A percentile compares a stretch with the other conserved stretches of the same genome.
Evolutionary conservation across 352 stramenopile genomes (phyloP).

Genomic region (Globisporangium recalcitrans): DNA sequence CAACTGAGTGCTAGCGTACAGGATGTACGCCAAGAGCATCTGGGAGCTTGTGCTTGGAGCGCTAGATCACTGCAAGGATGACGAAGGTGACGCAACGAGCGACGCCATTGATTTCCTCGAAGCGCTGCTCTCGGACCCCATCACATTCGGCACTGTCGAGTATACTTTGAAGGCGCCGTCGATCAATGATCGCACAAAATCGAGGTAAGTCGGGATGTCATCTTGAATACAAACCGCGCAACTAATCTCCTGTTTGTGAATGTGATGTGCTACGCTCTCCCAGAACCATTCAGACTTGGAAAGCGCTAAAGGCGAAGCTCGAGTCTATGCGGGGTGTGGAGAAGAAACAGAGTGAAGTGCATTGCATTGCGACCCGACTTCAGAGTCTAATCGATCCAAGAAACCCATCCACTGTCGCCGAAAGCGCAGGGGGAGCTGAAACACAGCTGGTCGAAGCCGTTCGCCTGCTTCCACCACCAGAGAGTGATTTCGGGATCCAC

Average conservation of each 20-base stretch:
- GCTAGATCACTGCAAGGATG: slow-evolving; percentile 16
- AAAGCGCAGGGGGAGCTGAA: not conserved
- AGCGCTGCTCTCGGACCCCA: slow-evolving; percentile 27
- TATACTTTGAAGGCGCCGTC: not conserved
- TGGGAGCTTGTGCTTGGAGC: slow-evolving; percentile 29
- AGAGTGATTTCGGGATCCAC: slow-evolving; percentile 3
- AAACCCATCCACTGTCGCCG: not conserved
- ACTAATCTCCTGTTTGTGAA: not conserved
- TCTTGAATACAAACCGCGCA: not conserved
- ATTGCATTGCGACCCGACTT: not conserved
- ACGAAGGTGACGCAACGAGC: slow-evolving; percentile 18
- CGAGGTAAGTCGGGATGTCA: not conserved
- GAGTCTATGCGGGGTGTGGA: not conserved
- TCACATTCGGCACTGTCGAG: slow-evolving; percentile 13
- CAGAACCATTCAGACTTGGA: slow-evolving; percentile 10
- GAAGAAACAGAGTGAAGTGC: slow-evolving; percentile 1
- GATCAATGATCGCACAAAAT: slow-evolving; percentile 13
- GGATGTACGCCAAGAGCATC: slow-evolving; percentile 18
- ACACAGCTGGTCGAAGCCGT: not conserved
- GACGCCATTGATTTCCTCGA: slow-evolving; percentile 41
- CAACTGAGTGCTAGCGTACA: slow-evolving; percentile 33
- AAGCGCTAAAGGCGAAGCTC: slow-evolving; percentile 9
- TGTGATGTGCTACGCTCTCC: not conserved
- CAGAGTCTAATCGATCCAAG: slow-evolving; percentile 6
- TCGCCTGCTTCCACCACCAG: slow-evolving; percentile 7